phyloP scores from a whole-genome alignment of 306 rosid genomes.

The Rosa persica region DNA sequence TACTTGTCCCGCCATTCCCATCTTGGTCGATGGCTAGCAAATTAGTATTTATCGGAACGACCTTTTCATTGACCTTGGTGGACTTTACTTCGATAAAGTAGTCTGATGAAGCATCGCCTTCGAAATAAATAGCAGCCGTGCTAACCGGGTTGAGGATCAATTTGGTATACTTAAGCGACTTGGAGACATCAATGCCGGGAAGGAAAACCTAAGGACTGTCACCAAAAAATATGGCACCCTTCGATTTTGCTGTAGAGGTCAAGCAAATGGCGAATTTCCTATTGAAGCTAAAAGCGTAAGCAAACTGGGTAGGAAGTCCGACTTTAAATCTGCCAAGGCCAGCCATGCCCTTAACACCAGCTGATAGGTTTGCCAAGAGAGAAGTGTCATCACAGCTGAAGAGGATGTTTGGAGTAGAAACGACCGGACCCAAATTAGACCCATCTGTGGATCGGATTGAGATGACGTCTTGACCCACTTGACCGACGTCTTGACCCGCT shows the following conservation, averaged over 20 bases:
- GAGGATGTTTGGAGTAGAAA: conserved; percentile 40
- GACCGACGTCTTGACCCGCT: conserved; percentile 16
- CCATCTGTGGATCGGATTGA: conserved; percentile 49
- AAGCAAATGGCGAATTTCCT: conserved; percentile 61
- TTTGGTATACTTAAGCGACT: conserved; percentile 43
- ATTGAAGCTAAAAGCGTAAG: conserved; percentile 40
- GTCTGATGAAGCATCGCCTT: conserved; percentile 43
- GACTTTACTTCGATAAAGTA: conserved; percentile 56
- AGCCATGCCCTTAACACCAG: conserved; percentile 55
- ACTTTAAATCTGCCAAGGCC: conserved; percentile 51
- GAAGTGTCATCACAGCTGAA: conserved; percentile 43
- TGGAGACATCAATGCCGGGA: conserved; percentile 34
- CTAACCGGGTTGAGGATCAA: conserved; percentile 38
- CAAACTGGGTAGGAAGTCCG: conserved; percentile 43
- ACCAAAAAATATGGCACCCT: conserved; percentile 52
- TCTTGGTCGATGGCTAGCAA: conserved; percentile 40
- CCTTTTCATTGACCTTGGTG: conserved; percentile 30
- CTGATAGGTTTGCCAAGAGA: conserved; percentile 40
- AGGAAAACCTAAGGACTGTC: conserved; percentile 44
- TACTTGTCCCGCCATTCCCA: conserved; percentile 59
- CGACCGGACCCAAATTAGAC: conserved; percentile 22
- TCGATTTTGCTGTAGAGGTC: conserved; percentile 20
- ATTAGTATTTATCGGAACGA: conserved; percentile 33
- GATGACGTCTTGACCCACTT: conserved; percentile 37
- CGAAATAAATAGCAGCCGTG: conserved; percentile 10